Conservation (phyloP, 305 asterid species). For the Fraxinus xanthoxyloides region DNA sequence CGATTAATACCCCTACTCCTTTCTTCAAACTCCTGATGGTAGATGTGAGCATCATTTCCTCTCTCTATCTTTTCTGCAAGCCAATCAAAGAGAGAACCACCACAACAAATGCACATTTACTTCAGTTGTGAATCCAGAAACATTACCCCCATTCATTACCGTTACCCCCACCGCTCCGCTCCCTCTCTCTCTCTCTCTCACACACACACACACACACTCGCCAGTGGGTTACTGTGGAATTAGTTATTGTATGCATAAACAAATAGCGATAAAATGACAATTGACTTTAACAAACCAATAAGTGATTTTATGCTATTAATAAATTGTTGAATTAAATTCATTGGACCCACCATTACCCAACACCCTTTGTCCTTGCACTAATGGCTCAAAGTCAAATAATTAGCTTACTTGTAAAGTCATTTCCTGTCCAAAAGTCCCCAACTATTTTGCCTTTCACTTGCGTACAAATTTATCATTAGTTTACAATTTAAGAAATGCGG, state of each 20-base stretch:
- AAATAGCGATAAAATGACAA: too few species aligned
- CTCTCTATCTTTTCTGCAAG: slow-evolving; percentile 35
- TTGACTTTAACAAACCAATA: too few species aligned
- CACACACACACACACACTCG: too few species aligned
- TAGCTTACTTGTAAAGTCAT: slow-evolving; percentile 41
- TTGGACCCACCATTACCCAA: slow-evolving; percentile 23
- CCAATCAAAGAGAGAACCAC: slow-evolving; percentile 52
- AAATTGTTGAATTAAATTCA: slow-evolving; percentile 16
- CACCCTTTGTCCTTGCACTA: slow-evolving; percentile 7
- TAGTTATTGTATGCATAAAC: too few species aligned
- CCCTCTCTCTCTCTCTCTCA: too few species aligned
- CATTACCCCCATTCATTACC: slow-evolving; percentile 37
- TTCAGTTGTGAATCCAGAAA: slow-evolving; percentile 48
- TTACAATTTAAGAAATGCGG: not conserved
- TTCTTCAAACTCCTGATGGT: slow-evolving; percentile 22
- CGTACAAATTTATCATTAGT: not conserved
- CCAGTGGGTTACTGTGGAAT: too few species aligned
- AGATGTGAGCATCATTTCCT: slow-evolving; percentile 26
- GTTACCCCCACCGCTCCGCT: slow-evolving; percentile 15
- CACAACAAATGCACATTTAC: slow-evolving; percentile 61
- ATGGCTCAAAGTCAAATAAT: slow-evolving; percentile 48
- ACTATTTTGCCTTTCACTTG: not conserved
- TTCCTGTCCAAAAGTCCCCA: slow-evolving; percentile 24
- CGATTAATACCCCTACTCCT: slow-evolving; percentile 17
- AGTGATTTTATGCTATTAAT: slow-evolving; percentile 2